phyloP scores from a whole-genome alignment of 371 early-diverging fungal species.

The Nosema granulosis region DNA sequence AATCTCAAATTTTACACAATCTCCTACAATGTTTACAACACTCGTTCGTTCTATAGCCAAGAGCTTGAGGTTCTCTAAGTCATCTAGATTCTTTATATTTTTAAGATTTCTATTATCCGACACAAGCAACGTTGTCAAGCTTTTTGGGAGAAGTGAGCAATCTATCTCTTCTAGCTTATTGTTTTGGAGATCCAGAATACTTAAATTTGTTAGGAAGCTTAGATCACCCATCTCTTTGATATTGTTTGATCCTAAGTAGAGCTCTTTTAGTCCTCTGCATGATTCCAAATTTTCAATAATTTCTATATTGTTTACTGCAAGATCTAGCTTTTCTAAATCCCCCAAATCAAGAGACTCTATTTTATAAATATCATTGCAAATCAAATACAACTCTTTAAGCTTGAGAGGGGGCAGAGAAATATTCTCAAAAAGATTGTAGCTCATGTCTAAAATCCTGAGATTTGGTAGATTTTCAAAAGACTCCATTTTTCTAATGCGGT shows the following conservation, averaged over 20 bases:
- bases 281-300: constrained; percentile 44
- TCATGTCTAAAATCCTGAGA: constrained; percentile 52
- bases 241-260: constrained; percentile 56
- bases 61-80: constrained; percentile 31
- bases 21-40: not conserved
- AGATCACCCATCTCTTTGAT: constrained; percentile 48
- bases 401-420: constrained; percentile 4
- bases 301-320: constrained; percentile 56
- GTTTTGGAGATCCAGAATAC: constrained; percentile 56
- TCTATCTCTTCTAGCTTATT: constrained; percentile 54
- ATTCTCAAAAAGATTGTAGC: constrained; percentile 53
- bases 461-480: constrained; percentile 40
- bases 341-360: constrained; percentile 23
- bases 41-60: constrained; percentile 46
- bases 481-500: constrained; percentile 46
- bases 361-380: constrained; percentile 56
- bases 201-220: constrained; percentile 24
- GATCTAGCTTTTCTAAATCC: constrained; percentile 54
- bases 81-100: constrained; percentile 40
- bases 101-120: constrained; percentile 50
- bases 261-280: constrained; percentile 34
- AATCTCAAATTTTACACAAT: no score
- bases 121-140: constrained; percentile 43
- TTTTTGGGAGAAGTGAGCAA: constrained; percentile 49
- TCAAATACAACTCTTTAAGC: constrained; percentile 58